Evolutionary conservation across 140 eudicot genomes (phyloP), one percentile per base, ranked within the genome.

Genomic region (Ambrosia hybrid): DNA sequence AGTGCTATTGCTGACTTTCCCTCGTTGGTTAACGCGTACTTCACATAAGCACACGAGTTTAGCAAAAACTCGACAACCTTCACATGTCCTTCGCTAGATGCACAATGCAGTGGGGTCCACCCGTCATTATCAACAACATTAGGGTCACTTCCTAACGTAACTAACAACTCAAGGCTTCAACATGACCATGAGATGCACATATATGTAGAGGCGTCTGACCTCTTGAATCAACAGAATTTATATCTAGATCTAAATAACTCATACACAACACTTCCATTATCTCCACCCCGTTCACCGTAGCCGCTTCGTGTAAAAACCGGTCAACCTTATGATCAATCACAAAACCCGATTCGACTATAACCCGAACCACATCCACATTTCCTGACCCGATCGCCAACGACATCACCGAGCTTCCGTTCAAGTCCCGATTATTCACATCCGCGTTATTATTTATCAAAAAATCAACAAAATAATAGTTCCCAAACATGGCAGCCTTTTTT

Each of bases 141-240:
- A 3, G 86, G 79, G 41, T 84, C 84, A 55, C 86, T 69, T 49
- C 93, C 96, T 43, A 83, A 63, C 8, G 93, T 86, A 30, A 82
- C 57, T 5, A 89, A 77, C 76, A 86, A 89, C 49, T 82, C 77
- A 16, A 89, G 9, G 70, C 83, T 26, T 84, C 93, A 0, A 81
- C 14, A 11, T 86, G 70, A 6, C 91, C 88, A 0, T 41, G 78
- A 12, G 74, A 76, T 8, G 96, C 86, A 2, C 89, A 90, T 0
- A 84, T 46, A 49, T 89, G 96, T 30, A 89, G 83, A 66, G 96
- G 77, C 13, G 96, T 84, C 52, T 73, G 84, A 59, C 87, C 88
- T 15, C 74, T 62, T 2, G 80, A 76, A 76, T 89, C 77, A 8
- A 63, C 39, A 0, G 86, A 76, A 71, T 86, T 76, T 74, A 86